Base-by-base conservation (phyloP, 169 alveolate species). In the Eimeria praecox region DNA sequence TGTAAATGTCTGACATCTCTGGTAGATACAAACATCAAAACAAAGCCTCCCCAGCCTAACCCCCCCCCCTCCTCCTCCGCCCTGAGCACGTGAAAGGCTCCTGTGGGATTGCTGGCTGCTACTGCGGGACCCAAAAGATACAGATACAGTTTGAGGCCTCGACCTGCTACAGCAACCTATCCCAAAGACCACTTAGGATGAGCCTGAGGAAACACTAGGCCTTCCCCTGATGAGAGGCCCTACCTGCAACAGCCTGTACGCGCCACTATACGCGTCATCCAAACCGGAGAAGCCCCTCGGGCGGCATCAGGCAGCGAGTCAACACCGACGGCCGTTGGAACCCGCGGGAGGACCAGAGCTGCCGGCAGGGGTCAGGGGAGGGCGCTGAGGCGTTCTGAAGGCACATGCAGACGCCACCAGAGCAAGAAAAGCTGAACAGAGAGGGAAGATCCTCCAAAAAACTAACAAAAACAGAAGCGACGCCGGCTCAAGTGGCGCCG, bases 1-100 rank as follows among this genome's bases (percentile, higher is more conserved):
- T 83, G 42, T 83, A 83, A 33, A 83, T 83, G 62, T 83, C 91
- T 1, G 77, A 46, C 75, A 33, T 33, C 75, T 83, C 91, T 77
- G n/a, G 24, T 33, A 49, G 91, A 83, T 1, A 38, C 30, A 16
- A 8, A 56, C n/a, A 56, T 14, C 66, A 8, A 56, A 2, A 20
- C 10, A 38, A 10, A 24, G 16, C 4, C 82, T 3, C 44, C 82
- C 40, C 24, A 33, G 82, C 40, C 40, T 24, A 44, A 38, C 66
- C 8, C 24, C 66, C 66, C 27, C 24, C 10, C 66, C 20, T 56
- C 20, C n/a, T n/a, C n/a, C n/a, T n/a, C n/a, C n/a, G n/a, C n/a
- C n/a, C n/a, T n/a, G n/a, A n/a, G 66, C 66, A 56, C 20, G 18
- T 2, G 3, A 56, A 2, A 27, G 66, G 66, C n/a, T 27, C 66